Conservation (phyloP, 192 early-diverging fungal genomes). For the Thoreauomyces humboldtii region DNA sequence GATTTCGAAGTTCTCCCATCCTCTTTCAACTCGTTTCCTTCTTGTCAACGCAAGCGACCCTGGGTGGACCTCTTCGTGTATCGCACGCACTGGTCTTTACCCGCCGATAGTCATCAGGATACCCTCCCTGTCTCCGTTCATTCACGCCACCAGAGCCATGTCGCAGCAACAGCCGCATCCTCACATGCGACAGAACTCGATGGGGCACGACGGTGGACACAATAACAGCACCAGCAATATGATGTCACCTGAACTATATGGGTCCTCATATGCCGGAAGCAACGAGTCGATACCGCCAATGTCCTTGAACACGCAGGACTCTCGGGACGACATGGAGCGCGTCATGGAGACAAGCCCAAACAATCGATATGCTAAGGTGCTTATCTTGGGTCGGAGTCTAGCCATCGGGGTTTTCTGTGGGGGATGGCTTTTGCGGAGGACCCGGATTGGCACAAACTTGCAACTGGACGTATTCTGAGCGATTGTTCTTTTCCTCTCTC, state of each 20-base stretch:
- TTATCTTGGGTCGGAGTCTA: not conserved
- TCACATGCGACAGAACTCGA: conserved; percentile 26
- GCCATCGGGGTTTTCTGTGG: not conserved
- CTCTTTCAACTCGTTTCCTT: too few relatives aligned
- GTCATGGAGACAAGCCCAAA: conserved; percentile 48
- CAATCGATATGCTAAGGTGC: conserved; percentile 47
- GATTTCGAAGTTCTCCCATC: too few relatives aligned
- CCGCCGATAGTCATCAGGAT: too few relatives aligned
- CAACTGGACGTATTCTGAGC: not conserved
- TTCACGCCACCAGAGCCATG: too few relatives aligned
- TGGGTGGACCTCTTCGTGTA: too few relatives aligned
- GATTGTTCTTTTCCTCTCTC: not conserved
- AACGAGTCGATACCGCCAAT: conserved; percentile 27
- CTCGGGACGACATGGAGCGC: conserved; percentile 28
- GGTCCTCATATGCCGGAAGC: conserved; percentile 19
- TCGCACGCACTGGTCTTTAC: too few relatives aligned
- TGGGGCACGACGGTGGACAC: not conserved
- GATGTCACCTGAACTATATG: conserved; percentile 28
- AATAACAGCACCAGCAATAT: not conserved
- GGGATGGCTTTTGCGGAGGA: not conserved
- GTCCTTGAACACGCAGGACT: conserved; percentile 20
- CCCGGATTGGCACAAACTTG: not conserved
- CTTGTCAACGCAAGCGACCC: too few relatives aligned
- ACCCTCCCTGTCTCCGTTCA: too few relatives aligned
- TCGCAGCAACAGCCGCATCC: not conserved